Percentiles rank a stretch among this genome's conserved stretches.
phyloP scores from a whole-genome alignment of 352 stramenopile genomes.

The Phytophthora pseudosyringae region DNA sequence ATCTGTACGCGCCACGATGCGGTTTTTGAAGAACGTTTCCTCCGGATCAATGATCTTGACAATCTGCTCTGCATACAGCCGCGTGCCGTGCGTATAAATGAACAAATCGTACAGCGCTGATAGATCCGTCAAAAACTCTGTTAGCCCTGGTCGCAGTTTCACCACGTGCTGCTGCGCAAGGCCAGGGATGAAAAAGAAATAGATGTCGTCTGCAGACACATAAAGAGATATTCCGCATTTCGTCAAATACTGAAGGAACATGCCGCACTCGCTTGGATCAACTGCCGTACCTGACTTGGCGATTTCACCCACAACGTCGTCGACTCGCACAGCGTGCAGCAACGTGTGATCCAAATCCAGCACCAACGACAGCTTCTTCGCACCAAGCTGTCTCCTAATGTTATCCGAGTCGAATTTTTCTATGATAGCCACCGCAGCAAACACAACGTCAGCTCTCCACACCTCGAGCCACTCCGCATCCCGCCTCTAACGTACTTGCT shows the following conservation, averaged over 20 bases:
- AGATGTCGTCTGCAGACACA: constrained; percentile 65
- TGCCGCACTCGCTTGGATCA: neutral
- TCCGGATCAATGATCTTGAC: constrained; percentile 92
- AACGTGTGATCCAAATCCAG: constrained; percentile 98
- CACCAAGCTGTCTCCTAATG: constrained; percentile 84
- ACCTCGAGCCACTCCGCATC: neutral
- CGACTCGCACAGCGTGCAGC: constrained; percentile 91
- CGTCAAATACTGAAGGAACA: constrained; percentile 1
- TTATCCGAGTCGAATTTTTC: constrained; percentile 89
- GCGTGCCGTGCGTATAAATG: constrained; percentile 96
- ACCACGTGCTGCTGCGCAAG: constrained; percentile 90
- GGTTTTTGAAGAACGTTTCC: constrained; percentile 82
- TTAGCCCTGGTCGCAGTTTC: constrained; percentile 93
- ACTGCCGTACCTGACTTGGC: constrained; percentile 50
- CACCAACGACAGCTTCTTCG: constrained; percentile 94
- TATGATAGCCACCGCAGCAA: constrained; percentile 23
- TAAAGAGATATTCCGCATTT: neutral
- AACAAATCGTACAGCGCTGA: constrained; percentile 92
- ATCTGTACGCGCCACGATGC: constrained; percentile 88
- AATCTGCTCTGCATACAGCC: constrained; percentile 95
- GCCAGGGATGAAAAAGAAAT: constrained; percentile 82
- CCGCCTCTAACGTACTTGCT: constrained; percentile 87
- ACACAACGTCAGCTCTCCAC: constrained; percentile 12
- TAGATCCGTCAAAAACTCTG: constrained; percentile 88
- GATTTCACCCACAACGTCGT: constrained; percentile 73